Conservation (phyloP, 768 basidiomycete species). For the Lentinula boryana region DNA sequence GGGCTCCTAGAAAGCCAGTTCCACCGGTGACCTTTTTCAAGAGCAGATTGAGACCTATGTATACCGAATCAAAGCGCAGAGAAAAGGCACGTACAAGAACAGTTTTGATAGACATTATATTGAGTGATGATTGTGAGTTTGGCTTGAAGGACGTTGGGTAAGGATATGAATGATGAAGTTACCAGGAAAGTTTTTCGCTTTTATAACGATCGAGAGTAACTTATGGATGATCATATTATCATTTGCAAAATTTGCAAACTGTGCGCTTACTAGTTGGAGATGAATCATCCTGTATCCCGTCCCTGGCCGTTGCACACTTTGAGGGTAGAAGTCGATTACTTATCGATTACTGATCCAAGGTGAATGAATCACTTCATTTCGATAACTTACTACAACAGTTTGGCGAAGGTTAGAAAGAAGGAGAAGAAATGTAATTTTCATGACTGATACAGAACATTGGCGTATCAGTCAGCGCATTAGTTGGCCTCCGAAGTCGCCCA, state of each 20-base stretch:
- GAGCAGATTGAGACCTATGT: not conserved
- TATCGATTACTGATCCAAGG: not conserved
- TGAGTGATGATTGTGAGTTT: not conserved
- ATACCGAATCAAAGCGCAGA: not conserved
- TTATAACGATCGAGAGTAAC: not conserved
- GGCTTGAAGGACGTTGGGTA: not conserved
- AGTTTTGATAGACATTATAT: not conserved
- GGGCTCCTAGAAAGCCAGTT: slow-evolving; percentile 3
- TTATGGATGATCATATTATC: too few species aligned
- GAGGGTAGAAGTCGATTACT: not conserved
- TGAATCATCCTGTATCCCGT: not conserved
- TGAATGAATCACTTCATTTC: not conserved
- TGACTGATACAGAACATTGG: not conserved
- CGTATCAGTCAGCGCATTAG: not conserved
- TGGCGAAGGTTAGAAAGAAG: not conserved
- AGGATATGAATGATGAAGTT: not conserved
- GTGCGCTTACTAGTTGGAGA: not conserved
- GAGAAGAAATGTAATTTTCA: not conserved
- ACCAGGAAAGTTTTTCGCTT: not conserved
- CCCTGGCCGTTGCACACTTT: not conserved
- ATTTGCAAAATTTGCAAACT: too few species aligned
- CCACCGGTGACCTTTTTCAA: slow-evolving; percentile 6
- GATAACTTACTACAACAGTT: too few species aligned
- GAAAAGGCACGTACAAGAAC: not conserved
- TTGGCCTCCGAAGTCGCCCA: not conserved